A percentile compares a stretch with the other conserved stretches of the same genome.
phyloP scores from a whole-genome alignment of 805 yeast species.

The Saccharomycopsis vini region DNA sequence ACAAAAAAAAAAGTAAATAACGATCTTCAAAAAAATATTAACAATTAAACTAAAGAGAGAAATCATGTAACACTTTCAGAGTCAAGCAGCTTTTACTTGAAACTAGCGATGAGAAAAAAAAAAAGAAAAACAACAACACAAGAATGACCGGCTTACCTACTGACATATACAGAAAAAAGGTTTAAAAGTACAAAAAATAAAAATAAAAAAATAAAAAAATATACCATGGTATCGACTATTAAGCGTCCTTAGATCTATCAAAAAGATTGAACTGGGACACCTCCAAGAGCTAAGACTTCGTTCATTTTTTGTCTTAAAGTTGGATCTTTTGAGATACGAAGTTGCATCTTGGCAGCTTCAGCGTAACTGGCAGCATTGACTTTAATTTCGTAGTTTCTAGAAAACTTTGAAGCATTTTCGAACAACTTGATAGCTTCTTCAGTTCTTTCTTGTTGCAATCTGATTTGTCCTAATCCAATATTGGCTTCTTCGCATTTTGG shows the following conservation, averaged over 20 bases:
- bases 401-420: conserved; percentile 72
- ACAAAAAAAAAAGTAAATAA: too few relatives aligned
- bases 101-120: too few relatives aligned
- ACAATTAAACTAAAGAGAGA: too few relatives aligned
- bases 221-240: background rate
- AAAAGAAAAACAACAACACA: too few relatives aligned
- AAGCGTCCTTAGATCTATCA: background rate
- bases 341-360: conserved; percentile 88
- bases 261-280: background rate
- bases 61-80: too few relatives aligned
- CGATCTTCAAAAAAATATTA: too few relatives aligned
- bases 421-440: conserved; percentile 76
- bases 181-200: too few relatives aligned
- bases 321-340: conserved; percentile 65
- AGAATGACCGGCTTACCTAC: too few relatives aligned
- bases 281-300: conserved; percentile 40
- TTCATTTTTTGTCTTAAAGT: conserved; percentile 51
- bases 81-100: too few relatives aligned
- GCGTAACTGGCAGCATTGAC: conserved; percentile 84
- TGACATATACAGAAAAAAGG: too few relatives aligned
- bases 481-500: conserved; percentile 85
- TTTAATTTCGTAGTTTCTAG: conserved; percentile 81
- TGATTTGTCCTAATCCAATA: conserved; percentile 85
- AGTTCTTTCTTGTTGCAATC: conserved; percentile 72
- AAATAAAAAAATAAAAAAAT: too few relatives aligned